phyloP scores from a whole-genome alignment of 306 rosid genomes.

The Sphenostylis stenocarpa region DNA sequence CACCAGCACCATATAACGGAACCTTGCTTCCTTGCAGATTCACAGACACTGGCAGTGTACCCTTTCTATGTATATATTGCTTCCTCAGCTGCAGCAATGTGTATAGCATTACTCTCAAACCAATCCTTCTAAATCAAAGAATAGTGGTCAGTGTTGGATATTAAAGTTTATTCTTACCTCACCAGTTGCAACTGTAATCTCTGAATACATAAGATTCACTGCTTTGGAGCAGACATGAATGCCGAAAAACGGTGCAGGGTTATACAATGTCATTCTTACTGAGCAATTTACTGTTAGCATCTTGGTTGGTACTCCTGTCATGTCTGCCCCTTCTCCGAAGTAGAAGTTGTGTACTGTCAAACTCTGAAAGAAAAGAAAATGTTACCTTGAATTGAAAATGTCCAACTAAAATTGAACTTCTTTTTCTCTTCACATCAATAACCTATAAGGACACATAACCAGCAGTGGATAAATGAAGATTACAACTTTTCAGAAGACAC shows the following conservation, averaged over 20 bases:
- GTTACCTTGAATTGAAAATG: neutral
- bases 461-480: neutral
- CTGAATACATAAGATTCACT: constrained; percentile 71
- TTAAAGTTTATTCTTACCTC: constrained; percentile 47
- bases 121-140: neutral
- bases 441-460: neutral
- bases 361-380: constrained; percentile 50
- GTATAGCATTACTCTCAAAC: neutral
- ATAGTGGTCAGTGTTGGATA: neutral
- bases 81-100: constrained; percentile 60
- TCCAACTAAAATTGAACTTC: too few species aligned
- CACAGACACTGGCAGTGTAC: constrained; percentile 42
- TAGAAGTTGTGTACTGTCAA: constrained; percentile 75
- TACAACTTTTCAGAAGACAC: neutral
- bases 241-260: constrained; percentile 87
- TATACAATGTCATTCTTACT: constrained; percentile 60
- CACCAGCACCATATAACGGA: constrained; percentile 84
- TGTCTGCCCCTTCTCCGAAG: constrained; percentile 76
- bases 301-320: constrained; percentile 88
- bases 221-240: constrained; percentile 66
- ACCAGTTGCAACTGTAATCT: constrained; percentile 73
- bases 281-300: constrained; percentile 79
- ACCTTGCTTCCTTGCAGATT: constrained; percentile 70
- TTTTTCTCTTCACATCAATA: neutral
- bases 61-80: constrained; percentile 74